A percentile compares a stretch with the other conserved stretches of the same genome.
These are phyloP conservation scores for Acanthamoeba culbertsoni DNA, from an alignment of 208 protist species.

Conservation along the genomic window DNA sequence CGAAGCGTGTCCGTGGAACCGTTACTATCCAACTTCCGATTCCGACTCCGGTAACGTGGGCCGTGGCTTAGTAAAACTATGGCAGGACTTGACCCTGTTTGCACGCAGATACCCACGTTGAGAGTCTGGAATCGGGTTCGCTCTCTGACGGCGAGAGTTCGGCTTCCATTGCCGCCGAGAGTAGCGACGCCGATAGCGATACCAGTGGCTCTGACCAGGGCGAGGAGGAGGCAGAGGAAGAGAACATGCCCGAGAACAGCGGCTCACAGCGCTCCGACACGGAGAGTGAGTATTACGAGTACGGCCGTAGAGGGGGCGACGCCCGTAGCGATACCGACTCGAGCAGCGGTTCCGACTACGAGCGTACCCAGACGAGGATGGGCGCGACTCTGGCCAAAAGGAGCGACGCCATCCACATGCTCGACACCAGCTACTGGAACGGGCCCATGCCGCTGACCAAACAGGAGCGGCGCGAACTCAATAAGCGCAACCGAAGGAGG, in stretches of 20 bases:
- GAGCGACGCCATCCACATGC: neutral
- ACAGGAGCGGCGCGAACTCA: neutral
- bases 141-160: neutral
- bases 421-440: neutral
- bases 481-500: neutral
- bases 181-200: neutral
- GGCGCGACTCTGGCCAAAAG: neutral
- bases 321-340: neutral
- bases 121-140: neutral
- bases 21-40: neutral
- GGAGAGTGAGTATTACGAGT: neutral
- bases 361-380: neutral
- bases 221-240: too few relatives aligned
- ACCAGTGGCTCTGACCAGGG: too few relatives aligned
- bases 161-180: too few relatives aligned
- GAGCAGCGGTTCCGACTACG: neutral
- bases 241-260: too few relatives aligned
- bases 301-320: neutral
- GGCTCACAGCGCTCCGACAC: too few relatives aligned
- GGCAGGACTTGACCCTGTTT: neutral
- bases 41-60: neutral
- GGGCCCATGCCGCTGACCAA: neutral
- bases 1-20: neutral
- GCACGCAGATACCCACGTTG: neutral
- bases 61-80: neutral